A percentile compares a stretch with the other conserved stretches of the same genome.
These are phyloP conservation scores for Parietaria judaica DNA, from an alignment of 306 rosid species.

Conservation along the genomic window DNA sequence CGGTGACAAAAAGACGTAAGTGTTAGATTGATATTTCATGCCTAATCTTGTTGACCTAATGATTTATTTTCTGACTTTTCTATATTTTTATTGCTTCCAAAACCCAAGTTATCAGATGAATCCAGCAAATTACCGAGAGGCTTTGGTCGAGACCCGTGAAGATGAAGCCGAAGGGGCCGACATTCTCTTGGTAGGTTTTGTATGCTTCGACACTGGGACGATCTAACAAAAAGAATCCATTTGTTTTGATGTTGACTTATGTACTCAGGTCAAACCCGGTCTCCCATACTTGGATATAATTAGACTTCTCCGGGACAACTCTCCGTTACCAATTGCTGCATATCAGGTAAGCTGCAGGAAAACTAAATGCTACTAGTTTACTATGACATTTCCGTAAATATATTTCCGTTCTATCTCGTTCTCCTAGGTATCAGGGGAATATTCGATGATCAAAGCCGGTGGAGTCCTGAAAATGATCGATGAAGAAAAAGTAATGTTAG, in stretches of 20 bases:
- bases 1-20: slow-evolving; percentile 92
- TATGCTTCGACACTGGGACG: background rate
- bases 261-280: slow-evolving; percentile 86
- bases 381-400: too few species aligned
- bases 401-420: background rate
- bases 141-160: slow-evolving; percentile 68
- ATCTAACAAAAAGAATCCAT: slow-evolving; percentile 6
- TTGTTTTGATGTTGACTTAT: slow-evolving; percentile 9
- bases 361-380: background rate
- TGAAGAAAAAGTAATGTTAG: slow-evolving; percentile 92
- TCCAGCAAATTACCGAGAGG: slow-evolving; percentile 93
- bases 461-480: slow-evolving; percentile 84
- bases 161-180: slow-evolving; percentile 97
- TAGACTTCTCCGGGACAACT: slow-evolving; percentile 74
- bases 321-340: slow-evolving; percentile 87
- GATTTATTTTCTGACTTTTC: slow-evolving; percentile 22
- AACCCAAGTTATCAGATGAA: slow-evolving; percentile 85
- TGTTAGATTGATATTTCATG: slow-evolving; percentile 13
- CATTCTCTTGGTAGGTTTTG: slow-evolving; percentile 78
- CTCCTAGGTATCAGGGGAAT: slow-evolving; percentile 89
- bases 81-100: slow-evolving; percentile 22
- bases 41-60: slow-evolving; percentile 1
- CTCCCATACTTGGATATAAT: slow-evolving; percentile 86
- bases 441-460: slow-evolving; percentile 90
- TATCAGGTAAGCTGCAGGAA: slow-evolving; percentile 57